Percentiles rank a stretch among this genome's conserved stretches.
phyloP scores from a whole-genome alignment of 2,329 filamentous ascomycete species.

The Orbilia brochopaga region DNA sequence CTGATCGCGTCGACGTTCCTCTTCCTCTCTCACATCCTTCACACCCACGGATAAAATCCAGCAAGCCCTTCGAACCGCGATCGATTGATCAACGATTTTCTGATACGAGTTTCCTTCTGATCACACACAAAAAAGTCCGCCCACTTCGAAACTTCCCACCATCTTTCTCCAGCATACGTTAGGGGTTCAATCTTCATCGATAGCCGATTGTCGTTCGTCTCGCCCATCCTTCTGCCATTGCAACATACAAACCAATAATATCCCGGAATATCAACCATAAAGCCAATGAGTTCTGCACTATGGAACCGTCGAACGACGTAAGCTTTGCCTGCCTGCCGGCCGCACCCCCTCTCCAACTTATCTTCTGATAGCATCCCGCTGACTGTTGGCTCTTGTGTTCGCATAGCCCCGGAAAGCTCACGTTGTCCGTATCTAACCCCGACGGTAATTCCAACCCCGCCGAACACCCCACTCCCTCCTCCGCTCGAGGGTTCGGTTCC shows the following conservation, averaged over 20 bases:
- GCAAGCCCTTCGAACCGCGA: slow-evolving; percentile 5
- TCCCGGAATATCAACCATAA: slow-evolving; percentile 11
- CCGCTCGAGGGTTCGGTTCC: slow-evolving; percentile 36
- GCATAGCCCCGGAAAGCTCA: slow-evolving; percentile 43
- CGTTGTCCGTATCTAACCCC: slow-evolving; percentile 36
- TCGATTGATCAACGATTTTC: slow-evolving; percentile 11
- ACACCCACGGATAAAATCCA: slow-evolving; percentile 1
- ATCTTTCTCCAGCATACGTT: slow-evolving; percentile 18
- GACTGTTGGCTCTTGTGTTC: neutral
- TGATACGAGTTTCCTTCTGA: slow-evolving; percentile 26
- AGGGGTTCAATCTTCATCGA: slow-evolving; percentile 18
- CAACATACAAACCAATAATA: slow-evolving; percentile 8
- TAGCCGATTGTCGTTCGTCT: slow-evolving; percentile 3
- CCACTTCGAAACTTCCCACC: neutral
- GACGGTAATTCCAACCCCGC: neutral
- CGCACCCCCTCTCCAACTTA: neutral
- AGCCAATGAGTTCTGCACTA: slow-evolving; percentile 49
- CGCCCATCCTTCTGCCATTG: slow-evolving; percentile 3
- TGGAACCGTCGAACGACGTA: slow-evolving; percentile 47
- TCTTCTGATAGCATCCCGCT: neutral
- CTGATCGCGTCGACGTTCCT: neutral
- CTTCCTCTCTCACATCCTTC: neutral
- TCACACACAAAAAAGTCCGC: neutral
- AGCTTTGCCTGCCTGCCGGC: neutral
- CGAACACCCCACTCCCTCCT: slow-evolving; percentile 29